Conservation (phyloP, 2,329 filamentous ascomycete species). For the Hypomyces rosellus region DNA sequence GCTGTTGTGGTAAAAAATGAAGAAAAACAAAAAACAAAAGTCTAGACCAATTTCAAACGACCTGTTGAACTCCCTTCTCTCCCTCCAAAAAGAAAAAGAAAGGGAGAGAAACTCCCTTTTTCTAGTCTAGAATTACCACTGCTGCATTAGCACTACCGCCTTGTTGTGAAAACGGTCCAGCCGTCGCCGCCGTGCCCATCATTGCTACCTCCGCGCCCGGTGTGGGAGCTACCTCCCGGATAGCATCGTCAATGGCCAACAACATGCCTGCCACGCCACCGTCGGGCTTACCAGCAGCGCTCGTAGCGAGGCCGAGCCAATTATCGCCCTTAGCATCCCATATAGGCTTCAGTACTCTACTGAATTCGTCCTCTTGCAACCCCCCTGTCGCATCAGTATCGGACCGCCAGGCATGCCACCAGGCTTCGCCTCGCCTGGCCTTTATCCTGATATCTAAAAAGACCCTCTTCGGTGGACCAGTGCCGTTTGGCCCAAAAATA, state of each 20-base stretch:
- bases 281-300: slow-evolving; percentile 38
- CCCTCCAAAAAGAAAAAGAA: not conserved
- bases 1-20: too few species aligned
- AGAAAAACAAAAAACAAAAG: too few species aligned
- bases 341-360: slow-evolving; percentile 35
- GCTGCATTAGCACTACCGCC: not conserved
- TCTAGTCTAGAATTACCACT: slow-evolving; percentile 14
- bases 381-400: slow-evolving; percentile 12
- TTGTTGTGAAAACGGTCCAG: not conserved
- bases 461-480: slow-evolving; percentile 28
- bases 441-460: slow-evolving; percentile 47
- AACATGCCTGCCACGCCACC: slow-evolving; percentile 42
- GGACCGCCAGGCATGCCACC: slow-evolving; percentile 45
- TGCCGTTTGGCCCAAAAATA: slow-evolving; percentile 23
- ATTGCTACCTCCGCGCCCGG: not conserved
- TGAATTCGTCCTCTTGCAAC: slow-evolving; percentile 27
- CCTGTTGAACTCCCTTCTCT: too few species aligned
- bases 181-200: not conserved
- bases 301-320: slow-evolving; percentile 42
- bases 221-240: slow-evolving; percentile 28
- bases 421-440: slow-evolving; percentile 39
- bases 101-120: not conserved
- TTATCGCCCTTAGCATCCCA: slow-evolving; percentile 39
- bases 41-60: too few species aligned
- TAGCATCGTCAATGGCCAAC: slow-evolving; percentile 39